These are phyloP conservation scores for Phlyctochytrium bullatum DNA, from an alignment of 192 early-diverging fungal species.

Conservation along the genomic window DNA sequence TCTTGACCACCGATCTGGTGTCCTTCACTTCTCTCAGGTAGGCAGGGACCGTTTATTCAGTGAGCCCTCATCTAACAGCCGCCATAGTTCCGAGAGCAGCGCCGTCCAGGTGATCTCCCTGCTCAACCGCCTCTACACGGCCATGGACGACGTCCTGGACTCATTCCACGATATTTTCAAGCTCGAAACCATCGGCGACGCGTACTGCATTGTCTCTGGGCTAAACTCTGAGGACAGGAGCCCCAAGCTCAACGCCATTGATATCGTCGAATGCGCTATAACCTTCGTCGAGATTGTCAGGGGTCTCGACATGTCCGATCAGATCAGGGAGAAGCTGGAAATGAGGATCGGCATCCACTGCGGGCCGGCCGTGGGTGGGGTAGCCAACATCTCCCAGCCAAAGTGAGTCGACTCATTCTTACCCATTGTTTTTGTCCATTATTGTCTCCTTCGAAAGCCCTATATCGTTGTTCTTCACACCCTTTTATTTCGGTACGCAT, in stretches of 20 bases:
- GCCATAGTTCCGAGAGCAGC: constrained; percentile 28
- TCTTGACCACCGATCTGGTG: constrained; percentile 43
- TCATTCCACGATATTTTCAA: constrained; percentile 45
- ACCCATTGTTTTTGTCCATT: not conserved
- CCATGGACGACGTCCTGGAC: constrained; percentile 41
- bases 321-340: constrained; percentile 28
- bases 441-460: not conserved
- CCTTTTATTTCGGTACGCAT: not conserved
- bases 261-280: constrained; percentile 40
- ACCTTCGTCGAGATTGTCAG: constrained; percentile 37
- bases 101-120: constrained; percentile 41
- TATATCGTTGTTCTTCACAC: constrained; percentile 7
- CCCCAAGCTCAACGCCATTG: constrained; percentile 30
- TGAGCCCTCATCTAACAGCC: constrained; percentile 1
- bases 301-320: constrained; percentile 46
- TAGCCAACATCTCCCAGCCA: constrained; percentile 44
- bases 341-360: constrained; percentile 51
- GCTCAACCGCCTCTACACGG: constrained; percentile 45
- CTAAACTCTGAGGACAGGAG: constrained; percentile 33
- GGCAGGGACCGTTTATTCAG: not conserved
- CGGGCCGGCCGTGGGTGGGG: constrained; percentile 44
- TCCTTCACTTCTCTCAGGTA: constrained; percentile 44
- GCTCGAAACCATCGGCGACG: constrained; percentile 49
- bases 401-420: constrained; percentile 23
- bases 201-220: constrained; percentile 43